Conservation (phyloP, 2,329 filamentous ascomycete genomes). For the Fusarium udum region DNA sequence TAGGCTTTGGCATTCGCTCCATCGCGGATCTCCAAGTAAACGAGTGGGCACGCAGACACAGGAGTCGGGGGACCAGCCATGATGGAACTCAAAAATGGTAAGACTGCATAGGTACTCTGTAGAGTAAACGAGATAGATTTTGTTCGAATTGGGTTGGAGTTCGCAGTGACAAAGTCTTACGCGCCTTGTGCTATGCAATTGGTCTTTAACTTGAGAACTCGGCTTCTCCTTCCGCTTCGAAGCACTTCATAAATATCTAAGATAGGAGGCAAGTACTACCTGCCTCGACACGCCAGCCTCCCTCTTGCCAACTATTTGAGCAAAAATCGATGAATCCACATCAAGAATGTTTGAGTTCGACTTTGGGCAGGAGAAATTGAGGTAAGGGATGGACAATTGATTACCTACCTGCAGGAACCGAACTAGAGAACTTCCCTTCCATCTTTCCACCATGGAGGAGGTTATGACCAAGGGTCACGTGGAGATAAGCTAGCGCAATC, state of each 20-base stretch:
- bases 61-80: slow-evolving; percentile 46
- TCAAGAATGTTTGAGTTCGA: too few relatives aligned
- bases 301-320: not conserved
- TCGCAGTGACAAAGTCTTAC: not conserved
- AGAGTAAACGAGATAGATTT: not conserved
- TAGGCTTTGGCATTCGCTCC: slow-evolving; percentile 33
- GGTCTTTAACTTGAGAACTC: not conserved
- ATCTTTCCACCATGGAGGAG: not conserved
- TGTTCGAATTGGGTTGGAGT: too few relatives aligned
- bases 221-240: not conserved
- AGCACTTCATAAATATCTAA: not conserved
- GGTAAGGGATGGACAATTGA: slow-evolving; percentile 2
- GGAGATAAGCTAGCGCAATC: slow-evolving; percentile 21
- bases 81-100: not conserved
- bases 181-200: not conserved
- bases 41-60: slow-evolving; percentile 45
- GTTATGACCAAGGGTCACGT: slow-evolving; percentile 9
- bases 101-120: not conserved
- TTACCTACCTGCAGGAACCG: not conserved
- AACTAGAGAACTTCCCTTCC: not conserved
- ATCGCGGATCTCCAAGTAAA: slow-evolving; percentile 44
- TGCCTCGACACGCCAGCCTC: not conserved
- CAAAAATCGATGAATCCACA: too few relatives aligned
- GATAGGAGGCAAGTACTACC: not conserved
- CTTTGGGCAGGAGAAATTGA: slow-evolving; percentile 25